phyloP scores from a whole-genome alignment of 768 basidiomycete species.

The Daedaleopsis sinensis region DNA sequence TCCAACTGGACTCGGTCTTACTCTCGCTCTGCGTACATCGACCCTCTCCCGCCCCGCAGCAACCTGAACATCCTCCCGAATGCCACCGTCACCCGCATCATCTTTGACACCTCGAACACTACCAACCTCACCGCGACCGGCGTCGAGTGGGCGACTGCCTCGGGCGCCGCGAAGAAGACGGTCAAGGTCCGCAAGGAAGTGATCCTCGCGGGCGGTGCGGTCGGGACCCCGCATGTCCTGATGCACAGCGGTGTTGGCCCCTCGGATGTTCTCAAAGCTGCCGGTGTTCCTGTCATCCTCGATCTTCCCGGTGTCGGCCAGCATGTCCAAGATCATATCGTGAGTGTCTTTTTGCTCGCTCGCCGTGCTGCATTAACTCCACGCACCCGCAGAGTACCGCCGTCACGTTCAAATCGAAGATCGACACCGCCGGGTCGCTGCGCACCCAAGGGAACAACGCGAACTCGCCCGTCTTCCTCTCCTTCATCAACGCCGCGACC shows the following conservation, averaged over 20 bases:
- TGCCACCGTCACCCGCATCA: constrained; percentile 58
- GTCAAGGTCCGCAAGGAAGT: constrained; percentile 62
- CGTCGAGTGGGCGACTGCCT: constrained; percentile 50
- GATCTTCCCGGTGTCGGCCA: constrained; percentile 64
- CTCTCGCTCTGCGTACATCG: constrained; percentile 66
- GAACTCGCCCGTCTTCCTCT: constrained; percentile 42
- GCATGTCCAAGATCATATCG: constrained; percentile 57
- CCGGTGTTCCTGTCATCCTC: constrained; percentile 45
- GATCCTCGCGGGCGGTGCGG: constrained; percentile 50
- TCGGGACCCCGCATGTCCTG: constrained; percentile 58
- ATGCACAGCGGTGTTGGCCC: constrained; percentile 64
- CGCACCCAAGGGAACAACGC: constrained; percentile 27
- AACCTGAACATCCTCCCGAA: constrained; percentile 68
- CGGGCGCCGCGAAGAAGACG: constrained; percentile 37
- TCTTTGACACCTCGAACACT: constrained; percentile 38
- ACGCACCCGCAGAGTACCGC: constrained; percentile 28
- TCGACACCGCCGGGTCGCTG: constrained; percentile 41
- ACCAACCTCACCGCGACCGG: constrained; percentile 44
- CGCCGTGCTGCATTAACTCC: not conserved
- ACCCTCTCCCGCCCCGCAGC: constrained; percentile 59
- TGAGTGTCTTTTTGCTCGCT: not conserved
- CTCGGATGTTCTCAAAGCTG: constrained; percentile 49
- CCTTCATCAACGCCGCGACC: constrained; percentile 66
- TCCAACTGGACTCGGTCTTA: constrained; percentile 67
- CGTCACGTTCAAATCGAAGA: constrained; percentile 43